These are phyloP conservation scores for Plasmodium ovale DNA, from an alignment of 169 alveolate species.

Conservation along the genomic window DNA sequence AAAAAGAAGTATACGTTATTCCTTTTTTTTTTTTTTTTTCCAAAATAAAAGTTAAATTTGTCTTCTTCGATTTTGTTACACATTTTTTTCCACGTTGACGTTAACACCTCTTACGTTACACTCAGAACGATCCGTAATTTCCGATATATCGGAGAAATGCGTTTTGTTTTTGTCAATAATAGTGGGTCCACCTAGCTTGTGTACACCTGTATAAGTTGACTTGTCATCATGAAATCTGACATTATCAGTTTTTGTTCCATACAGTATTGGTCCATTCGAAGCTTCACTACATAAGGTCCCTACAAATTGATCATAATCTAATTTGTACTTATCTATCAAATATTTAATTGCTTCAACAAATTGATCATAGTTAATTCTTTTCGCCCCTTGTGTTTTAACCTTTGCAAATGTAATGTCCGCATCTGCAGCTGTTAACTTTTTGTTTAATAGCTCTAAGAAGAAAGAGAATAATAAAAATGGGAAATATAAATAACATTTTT, in stretches of 20 bases:
- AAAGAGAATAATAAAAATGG: neutral
- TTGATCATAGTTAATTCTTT: conserved; percentile 80
- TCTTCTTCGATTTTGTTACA: neutral
- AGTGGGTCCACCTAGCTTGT: conserved; percentile 91
- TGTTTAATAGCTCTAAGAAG: conserved; percentile 79
- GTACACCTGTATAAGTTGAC: conserved; percentile 91
- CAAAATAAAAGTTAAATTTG: neutral
- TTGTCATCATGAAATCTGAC: conserved; percentile 91
- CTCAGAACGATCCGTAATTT: conserved; percentile 80
- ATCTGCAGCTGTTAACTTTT: conserved; percentile 87
- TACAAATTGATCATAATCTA: conserved; percentile 72
- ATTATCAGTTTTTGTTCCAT: conserved; percentile 91
- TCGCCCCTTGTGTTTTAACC: conserved; percentile 84
- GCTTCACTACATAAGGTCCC: conserved; percentile 67
- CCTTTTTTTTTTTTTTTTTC: neutral
- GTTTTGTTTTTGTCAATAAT: conserved; percentile 86
- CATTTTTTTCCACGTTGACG: conserved; percentile 72
- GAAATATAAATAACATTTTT: neutral
- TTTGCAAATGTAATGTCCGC: conserved; percentile 89
- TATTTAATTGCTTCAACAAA: conserved; percentile 82
- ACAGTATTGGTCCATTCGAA: conserved; percentile 89
- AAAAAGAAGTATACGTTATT: conserved; percentile 29
- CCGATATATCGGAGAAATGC: conserved; percentile 80
- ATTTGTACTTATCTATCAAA: conserved; percentile 79
- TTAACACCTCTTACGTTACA: conserved; percentile 82